phyloP scores from a whole-genome alignment of 306 rosid genomes.

The Citrullus amarus region DNA sequence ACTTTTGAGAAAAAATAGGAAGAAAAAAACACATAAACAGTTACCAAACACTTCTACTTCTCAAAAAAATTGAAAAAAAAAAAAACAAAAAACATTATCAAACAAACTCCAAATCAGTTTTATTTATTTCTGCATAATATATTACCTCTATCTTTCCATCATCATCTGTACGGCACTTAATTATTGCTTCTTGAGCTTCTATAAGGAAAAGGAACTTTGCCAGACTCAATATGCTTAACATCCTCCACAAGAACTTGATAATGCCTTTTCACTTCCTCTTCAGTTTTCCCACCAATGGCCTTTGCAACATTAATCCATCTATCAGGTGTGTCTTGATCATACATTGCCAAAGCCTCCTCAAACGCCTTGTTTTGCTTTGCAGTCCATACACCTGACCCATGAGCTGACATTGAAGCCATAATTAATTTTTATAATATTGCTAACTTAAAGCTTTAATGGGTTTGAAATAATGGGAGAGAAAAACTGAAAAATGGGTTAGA shows the following conservation, averaged over 20 bases:
- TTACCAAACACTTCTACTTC: too few relatives aligned
- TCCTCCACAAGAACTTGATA: constrained; percentile 26
- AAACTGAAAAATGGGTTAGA: neutral
- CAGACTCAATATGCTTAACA: constrained; percentile 29
- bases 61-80: too few relatives aligned
- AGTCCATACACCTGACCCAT: constrained; percentile 17
- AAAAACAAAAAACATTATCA: too few relatives aligned
- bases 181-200: neutral
- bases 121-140: too few relatives aligned
- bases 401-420: constrained; percentile 10
- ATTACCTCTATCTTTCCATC: neutral
- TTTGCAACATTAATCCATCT: constrained; percentile 36
- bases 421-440: neutral
- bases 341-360: constrained; percentile 27
- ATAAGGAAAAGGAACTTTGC: constrained; percentile 26
- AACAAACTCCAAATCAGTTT: too few relatives aligned
- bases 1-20: too few relatives aligned
- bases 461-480: neutral
- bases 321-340: constrained; percentile 31
- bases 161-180: neutral
- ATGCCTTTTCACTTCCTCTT: constrained; percentile 26
- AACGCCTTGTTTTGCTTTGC: constrained; percentile 26
- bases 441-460: neutral
- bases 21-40: too few relatives aligned
- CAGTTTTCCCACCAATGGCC: constrained; percentile 25